A percentile compares a stretch with the other conserved stretches of the same genome.
These are phyloP conservation scores for Neurospora hispaniola DNA, from an alignment of 495 filamentous ascomycete genomes.

Conservation along the genomic window DNA sequence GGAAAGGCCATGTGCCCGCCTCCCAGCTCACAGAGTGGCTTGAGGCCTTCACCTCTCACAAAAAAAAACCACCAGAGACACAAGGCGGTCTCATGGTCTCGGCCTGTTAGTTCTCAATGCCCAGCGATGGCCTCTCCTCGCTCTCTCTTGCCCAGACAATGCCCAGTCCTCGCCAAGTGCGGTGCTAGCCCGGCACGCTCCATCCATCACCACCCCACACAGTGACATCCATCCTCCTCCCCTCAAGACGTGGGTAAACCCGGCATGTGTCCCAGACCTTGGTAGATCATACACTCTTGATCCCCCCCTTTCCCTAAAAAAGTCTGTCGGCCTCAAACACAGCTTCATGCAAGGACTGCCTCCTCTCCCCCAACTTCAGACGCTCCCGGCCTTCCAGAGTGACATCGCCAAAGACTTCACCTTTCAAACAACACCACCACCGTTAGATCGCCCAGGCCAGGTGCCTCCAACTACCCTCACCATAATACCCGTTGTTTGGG, in stretches of 20 bases:
- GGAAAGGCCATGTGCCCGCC: background rate
- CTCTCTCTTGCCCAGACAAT: background rate
- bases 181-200: background rate
- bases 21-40: background rate
- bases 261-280: conserved; percentile 23
- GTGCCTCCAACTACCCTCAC: background rate
- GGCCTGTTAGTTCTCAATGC: background rate
- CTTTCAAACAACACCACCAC: background rate
- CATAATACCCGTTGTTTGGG: background rate
- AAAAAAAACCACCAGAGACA: background rate
- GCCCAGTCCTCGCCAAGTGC: background rate
- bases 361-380: background rate
- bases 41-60: background rate
- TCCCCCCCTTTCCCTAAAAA: conserved; percentile 20
- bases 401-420: background rate
- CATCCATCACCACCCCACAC: background rate
- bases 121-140: no score
- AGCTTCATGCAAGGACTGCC: background rate
- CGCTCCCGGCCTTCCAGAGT: background rate
- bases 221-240: background rate
- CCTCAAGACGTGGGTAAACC: background rate
- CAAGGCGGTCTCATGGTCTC: background rate
- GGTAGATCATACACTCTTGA: conserved; percentile 31
- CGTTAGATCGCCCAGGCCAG: background rate
- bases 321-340: conserved; percentile 9